phyloP scores from a whole-genome alignment of 176 grass and related monocot species.

The Triticum monococcum region DNA sequence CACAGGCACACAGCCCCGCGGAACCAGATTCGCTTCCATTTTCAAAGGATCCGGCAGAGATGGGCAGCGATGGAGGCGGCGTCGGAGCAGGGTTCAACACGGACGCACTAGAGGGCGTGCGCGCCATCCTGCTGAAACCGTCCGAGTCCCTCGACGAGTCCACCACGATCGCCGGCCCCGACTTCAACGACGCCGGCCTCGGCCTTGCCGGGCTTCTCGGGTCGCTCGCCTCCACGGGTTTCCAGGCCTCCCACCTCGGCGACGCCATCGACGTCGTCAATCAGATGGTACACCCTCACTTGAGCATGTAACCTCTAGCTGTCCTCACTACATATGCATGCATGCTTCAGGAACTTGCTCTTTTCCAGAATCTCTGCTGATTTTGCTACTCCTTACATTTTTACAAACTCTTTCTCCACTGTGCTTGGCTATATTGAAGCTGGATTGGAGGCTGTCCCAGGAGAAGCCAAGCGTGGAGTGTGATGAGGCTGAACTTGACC shows the following conservation, averaged over 20 bases:
- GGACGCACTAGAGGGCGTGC: conserved; percentile 25
- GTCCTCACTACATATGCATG: no score
- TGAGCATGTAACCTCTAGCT: neutral
- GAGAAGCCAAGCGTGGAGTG: conserved; percentile 62
- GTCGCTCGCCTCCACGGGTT: conserved; percentile 62
- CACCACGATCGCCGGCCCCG: conserved; percentile 59
- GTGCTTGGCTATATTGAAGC: conserved; percentile 44
- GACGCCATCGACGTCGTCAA: conserved; percentile 72
- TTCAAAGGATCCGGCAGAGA: neutral
- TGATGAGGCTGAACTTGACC: conserved; percentile 58
- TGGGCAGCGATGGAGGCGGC: conserved; percentile 13
- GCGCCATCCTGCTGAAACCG: conserved; percentile 72
- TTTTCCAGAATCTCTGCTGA: neutral
- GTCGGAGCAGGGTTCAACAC: neutral
- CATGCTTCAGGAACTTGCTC: neutral
- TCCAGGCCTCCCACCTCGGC: conserved; percentile 79
- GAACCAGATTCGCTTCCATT: neutral
- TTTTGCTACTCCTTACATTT: neutral
- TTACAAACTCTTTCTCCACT: neutral
- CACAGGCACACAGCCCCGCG: neutral
- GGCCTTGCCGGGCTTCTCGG: conserved; percentile 51
- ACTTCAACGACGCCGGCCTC: conserved; percentile 67
- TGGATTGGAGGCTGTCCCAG: conserved; percentile 84
- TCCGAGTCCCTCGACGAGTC: conserved; percentile 65
- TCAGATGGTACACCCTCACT: conserved; percentile 72